These are phyloP conservation scores for Mucor circinelloides DNA, from an alignment of 371 early-diverging fungal species.

Conservation along the genomic window DNA sequence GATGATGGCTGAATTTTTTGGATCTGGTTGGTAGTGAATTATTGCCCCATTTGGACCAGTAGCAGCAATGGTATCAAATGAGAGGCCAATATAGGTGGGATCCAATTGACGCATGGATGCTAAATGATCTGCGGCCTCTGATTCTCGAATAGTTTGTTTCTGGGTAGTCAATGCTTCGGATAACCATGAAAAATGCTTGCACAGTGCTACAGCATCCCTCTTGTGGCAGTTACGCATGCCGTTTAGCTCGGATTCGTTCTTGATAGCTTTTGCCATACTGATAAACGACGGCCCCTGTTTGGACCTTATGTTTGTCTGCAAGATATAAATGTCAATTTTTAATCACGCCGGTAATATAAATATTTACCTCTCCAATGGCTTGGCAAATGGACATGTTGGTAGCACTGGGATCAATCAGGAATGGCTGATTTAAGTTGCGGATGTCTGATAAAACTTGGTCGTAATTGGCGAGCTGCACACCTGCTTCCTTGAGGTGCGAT, in stretches of 20 bases:
- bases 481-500: conserved; percentile 49
- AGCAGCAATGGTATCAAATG: conserved; percentile 95
- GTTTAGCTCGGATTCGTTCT: conserved; percentile 88
- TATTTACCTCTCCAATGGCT: conserved; percentile 15
- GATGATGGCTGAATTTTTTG: conserved; percentile 53
- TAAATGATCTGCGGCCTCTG: conserved; percentile 81
- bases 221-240: conserved; percentile 93
- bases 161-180: conserved; percentile 74
- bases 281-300: conserved; percentile 62
- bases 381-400: conserved; percentile 23
- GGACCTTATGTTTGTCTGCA: conserved; percentile 22
- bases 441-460: conserved; percentile 6
- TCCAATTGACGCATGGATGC: conserved; percentile 63
- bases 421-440: not conserved
- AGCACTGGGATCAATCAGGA: conserved; percentile 8
- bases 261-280: conserved; percentile 85
- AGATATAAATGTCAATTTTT: not conserved
- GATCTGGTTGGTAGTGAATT: conserved; percentile 92
- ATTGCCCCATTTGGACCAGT: conserved; percentile 95
- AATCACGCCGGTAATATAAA: not conserved
- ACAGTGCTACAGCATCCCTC: conserved; percentile 92
- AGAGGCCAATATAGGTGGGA: conserved; percentile 64
- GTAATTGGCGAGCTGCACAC: conserved; percentile 7
- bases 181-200: conserved; percentile 93
- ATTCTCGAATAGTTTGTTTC: conserved; percentile 58